These are phyloP conservation scores for Groenewaldozyma auringiensis DNA, from an alignment of 1,139 yeast genomes.

Conservation along the genomic window DNA sequence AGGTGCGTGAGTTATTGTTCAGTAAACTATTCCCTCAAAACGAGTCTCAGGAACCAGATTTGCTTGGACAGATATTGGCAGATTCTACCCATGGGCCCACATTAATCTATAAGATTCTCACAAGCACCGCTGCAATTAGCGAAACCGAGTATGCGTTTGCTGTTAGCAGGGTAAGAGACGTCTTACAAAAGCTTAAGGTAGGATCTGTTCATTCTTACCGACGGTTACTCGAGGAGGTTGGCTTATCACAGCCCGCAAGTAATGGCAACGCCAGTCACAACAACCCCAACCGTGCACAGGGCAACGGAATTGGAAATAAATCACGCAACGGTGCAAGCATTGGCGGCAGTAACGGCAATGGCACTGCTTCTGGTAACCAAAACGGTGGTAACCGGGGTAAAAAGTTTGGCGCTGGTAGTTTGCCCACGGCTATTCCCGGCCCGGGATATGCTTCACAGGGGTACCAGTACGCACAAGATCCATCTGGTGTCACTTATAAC, in stretches of 20 bases:
- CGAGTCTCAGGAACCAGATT: slow-evolving; percentile 19
- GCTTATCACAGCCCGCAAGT: slow-evolving; percentile 36
- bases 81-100: slow-evolving; percentile 71
- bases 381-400: not conserved
- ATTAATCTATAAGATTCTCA: slow-evolving; percentile 69
- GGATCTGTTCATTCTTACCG: slow-evolving; percentile 64
- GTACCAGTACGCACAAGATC: not conserved
- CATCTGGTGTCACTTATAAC: not conserved
- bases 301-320: not conserved
- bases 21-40: slow-evolving; percentile 46
- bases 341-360: not conserved
- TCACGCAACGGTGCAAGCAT: not conserved
- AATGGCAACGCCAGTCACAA: not conserved
- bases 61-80: slow-evolving; percentile 45
- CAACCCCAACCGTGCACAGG: not conserved
- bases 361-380: not conserved
- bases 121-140: slow-evolving; percentile 25
- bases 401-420: slow-evolving; percentile 1
- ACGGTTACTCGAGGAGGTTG: slow-evolving; percentile 88
- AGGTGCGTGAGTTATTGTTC: slow-evolving; percentile 57
- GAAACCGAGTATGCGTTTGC: slow-evolving; percentile 50
- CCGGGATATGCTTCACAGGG: not conserved
- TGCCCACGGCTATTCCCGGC: not conserved
- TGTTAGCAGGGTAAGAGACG: slow-evolving; percentile 51
- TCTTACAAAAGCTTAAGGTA: slow-evolving; percentile 52